These are phyloP conservation scores for Sphagnum tenellum DNA, from an alignment of 225 moss, liverwort and hornwort genomes.

Conservation along the genomic window DNA sequence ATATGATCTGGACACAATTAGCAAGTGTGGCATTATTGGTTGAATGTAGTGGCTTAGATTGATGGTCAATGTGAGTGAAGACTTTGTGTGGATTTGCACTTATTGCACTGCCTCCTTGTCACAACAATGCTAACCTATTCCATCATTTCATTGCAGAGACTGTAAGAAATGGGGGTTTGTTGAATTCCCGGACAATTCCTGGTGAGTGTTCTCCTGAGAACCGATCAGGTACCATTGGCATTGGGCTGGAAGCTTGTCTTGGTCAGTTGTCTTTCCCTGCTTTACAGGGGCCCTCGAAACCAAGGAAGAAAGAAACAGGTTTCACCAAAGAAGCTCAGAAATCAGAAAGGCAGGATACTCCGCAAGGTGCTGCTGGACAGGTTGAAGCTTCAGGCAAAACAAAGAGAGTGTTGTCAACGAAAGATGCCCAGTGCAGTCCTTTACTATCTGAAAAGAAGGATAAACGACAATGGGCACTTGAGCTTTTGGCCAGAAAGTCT, in stretches of 20 bases:
- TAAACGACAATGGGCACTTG: conserved; percentile 95
- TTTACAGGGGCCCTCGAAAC: conserved; percentile 11
- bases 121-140: too few species aligned
- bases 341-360: too few species aligned
- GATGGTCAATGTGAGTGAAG: too few species aligned
- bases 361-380: neutral
- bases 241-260: conserved; percentile 16
- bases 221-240: conserved; percentile 9
- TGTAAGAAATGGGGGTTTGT: conserved; percentile 14
- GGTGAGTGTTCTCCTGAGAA: conserved; percentile 13
- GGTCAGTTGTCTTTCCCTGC: conserved; percentile 13
- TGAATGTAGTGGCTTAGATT: neutral
- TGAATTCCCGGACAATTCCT: conserved; percentile 18
- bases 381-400: conserved; percentile 11
- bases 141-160: conserved; percentile 10
- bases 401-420: conserved; percentile 13
- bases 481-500: conserved; percentile 87
- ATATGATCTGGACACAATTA: too few species aligned
- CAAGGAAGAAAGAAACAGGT: too few species aligned
- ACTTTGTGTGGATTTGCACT: too few species aligned
- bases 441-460: conserved; percentile 56
- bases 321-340: too few species aligned
- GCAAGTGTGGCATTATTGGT: neutral
- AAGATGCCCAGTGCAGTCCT: conserved; percentile 5
- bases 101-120: too few species aligned